These are phyloP conservation scores for Angophora floribunda DNA, from an alignment of 345 rosid genomes.

Conservation along the genomic window DNA sequence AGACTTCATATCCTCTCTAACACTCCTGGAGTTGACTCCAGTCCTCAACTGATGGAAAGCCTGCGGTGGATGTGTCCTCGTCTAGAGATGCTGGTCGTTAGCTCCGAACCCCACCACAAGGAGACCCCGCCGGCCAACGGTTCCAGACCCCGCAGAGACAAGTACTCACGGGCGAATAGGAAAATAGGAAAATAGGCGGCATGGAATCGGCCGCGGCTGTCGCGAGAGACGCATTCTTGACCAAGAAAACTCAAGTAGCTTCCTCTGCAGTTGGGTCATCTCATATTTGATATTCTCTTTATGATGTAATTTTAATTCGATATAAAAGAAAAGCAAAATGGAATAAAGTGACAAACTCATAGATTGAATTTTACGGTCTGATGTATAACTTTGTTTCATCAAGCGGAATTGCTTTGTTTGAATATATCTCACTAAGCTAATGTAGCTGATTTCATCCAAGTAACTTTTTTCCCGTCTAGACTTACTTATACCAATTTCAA, in stretches of 20 bases:
- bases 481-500: neutral
- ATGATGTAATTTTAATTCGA: too few species aligned
- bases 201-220: accelerated
- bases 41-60: neutral
- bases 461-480: neutral
- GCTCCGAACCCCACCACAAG: neutral
- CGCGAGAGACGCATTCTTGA: neutral
- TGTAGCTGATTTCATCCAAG: neutral
- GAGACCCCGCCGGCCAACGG: accelerated
- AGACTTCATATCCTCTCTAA: neutral
- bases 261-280: neutral
- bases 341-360: neutral
- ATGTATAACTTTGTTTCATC: neutral
- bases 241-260: neutral
- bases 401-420: neutral
- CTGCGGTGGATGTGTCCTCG: neutral
- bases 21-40: neutral
- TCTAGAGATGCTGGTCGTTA: neutral
- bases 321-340: too few species aligned
- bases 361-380: neutral
- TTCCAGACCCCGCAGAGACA: neutral
- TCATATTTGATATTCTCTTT: neutral
- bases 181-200: neutral
- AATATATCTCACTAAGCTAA: neutral
- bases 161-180: neutral